phyloP scores from a whole-genome alignment of 805 yeast species.

The Lipomyces oligophaga region DNA sequence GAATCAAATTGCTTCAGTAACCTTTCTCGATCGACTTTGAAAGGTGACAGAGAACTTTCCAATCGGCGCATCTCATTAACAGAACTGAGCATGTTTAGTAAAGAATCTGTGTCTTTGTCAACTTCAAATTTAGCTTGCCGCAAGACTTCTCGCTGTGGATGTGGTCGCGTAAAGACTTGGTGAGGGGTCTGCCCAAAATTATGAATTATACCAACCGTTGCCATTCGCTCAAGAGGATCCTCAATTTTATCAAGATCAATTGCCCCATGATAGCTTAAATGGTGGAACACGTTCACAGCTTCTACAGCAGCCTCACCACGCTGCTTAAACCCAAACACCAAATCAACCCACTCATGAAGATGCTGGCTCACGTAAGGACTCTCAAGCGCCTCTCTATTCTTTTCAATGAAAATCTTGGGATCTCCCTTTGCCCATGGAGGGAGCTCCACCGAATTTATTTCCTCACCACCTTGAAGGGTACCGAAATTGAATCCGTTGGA shows the following conservation, averaged over 20 bases:
- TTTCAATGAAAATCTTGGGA: slow-evolving; percentile 66
- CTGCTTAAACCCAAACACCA: slow-evolving; percentile 78
- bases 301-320: slow-evolving; percentile 64
- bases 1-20: slow-evolving; percentile 19
- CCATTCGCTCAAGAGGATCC: slow-evolving; percentile 69
- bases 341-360: slow-evolving; percentile 79
- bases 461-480: slow-evolving; percentile 52
- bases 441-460: slow-evolving; percentile 58
- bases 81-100: slow-evolving; percentile 23
- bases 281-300: slow-evolving; percentile 74
- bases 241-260: slow-evolving; percentile 68
- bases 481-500: slow-evolving; percentile 69
- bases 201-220: slow-evolving; percentile 79
- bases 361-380: slow-evolving; percentile 74
- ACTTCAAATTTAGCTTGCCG: slow-evolving; percentile 19
- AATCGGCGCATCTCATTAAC: slow-evolving; percentile 13
- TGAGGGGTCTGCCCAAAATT: slow-evolving; percentile 90
- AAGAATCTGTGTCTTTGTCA: slow-evolving; percentile 11
- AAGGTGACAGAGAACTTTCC: slow-evolving; percentile 11
- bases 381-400: slow-evolving; percentile 79
- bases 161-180: slow-evolving; percentile 66
- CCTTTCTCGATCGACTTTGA: slow-evolving; percentile 22
- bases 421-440: slow-evolving; percentile 85
- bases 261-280: slow-evolving; percentile 79
- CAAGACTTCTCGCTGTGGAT: slow-evolving; percentile 48